These are phyloP conservation scores for Ceratocystis smalleyi DNA, from an alignment of 2,329 filamentous ascomycete genomes.

Conservation along the genomic window DNA sequence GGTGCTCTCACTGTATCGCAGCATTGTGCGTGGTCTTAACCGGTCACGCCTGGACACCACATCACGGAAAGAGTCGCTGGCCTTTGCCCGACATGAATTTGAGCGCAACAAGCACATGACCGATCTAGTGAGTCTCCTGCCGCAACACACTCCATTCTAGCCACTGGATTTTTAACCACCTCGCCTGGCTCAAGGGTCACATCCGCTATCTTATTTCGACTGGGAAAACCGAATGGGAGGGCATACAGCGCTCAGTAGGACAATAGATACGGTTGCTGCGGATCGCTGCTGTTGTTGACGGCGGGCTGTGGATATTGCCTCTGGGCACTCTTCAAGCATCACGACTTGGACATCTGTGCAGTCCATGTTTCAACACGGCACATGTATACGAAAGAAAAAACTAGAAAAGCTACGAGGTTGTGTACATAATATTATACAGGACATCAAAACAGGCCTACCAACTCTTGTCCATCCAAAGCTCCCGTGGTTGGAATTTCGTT, in stretches of 20 bases:
- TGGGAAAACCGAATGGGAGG: constrained; percentile 51
- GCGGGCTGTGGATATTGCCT: no score
- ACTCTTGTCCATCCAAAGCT: neutral
- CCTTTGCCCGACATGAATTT: constrained; percentile 45
- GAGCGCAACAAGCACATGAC: constrained; percentile 41
- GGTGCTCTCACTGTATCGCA: constrained; percentile 42
- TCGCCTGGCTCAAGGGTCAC: constrained; percentile 30
- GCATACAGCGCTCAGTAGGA: constrained; percentile 42
- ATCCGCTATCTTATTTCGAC: constrained; percentile 49
- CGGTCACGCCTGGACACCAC: constrained; percentile 34
- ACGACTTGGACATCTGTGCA: neutral
- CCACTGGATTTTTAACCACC: no score
- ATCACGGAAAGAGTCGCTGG: constrained; percentile 40
- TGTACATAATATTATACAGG: neutral
- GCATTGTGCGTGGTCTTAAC: constrained; percentile 38
- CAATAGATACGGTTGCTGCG: constrained; percentile 21
- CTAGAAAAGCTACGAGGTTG: neutral
- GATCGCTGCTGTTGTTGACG: neutral
- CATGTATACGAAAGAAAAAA: neutral
- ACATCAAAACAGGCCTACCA: neutral
- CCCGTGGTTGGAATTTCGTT: neutral
- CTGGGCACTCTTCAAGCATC: no score
- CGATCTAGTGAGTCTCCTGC: constrained; percentile 34
- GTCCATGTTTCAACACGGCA: neutral
- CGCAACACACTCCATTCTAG: no score